These are phyloP conservation scores for Suillus occidentalis DNA, from an alignment of 768 basidiomycete species.

Conservation along the genomic window DNA sequence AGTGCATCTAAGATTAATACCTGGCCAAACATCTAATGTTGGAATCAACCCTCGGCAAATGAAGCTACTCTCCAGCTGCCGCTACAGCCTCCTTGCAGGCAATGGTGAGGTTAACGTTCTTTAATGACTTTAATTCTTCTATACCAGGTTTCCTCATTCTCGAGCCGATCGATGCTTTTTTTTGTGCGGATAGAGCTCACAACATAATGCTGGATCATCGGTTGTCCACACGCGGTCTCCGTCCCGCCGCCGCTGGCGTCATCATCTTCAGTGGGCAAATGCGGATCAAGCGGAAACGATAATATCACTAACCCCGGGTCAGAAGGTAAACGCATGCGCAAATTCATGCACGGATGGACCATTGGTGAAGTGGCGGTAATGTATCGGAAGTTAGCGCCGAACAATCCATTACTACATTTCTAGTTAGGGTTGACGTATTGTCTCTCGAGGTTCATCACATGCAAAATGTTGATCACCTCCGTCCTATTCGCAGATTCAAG, in stretches of 20 bases:
- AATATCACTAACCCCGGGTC: not conserved
- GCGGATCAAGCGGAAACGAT: slow-evolving; percentile 1
- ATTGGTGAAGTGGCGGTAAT: not conserved
- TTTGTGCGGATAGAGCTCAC: not conserved
- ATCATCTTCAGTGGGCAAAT: not conserved
- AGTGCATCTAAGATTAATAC: slow-evolving; percentile 6
- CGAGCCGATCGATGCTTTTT: not conserved
- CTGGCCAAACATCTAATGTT: slow-evolving; percentile 1
- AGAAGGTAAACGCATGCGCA: not conserved
- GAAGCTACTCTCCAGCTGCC: not conserved
- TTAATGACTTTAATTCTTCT: slow-evolving; percentile 4
- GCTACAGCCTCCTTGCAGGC: slow-evolving; percentile 9
- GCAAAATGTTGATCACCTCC: slow-evolving; percentile 3
- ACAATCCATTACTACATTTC: not conserved
- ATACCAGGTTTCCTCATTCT: not conserved
- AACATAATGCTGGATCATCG: not conserved
- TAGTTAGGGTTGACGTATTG: slow-evolving; percentile 1
- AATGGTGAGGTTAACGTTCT: slow-evolving; percentile 3
- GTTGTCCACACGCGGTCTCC: not conserved
- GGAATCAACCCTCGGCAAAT: slow-evolving; percentile 2
- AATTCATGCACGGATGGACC: not conserved
- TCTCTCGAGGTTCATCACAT: not conserved
- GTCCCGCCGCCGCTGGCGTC: not conserved
- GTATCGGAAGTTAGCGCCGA: not conserved
- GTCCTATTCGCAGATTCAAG: slow-evolving; percentile 5